Conservation (phyloP, 2,329 filamentous ascomycete species). For the Phialemoniopsis sp. region DNA sequence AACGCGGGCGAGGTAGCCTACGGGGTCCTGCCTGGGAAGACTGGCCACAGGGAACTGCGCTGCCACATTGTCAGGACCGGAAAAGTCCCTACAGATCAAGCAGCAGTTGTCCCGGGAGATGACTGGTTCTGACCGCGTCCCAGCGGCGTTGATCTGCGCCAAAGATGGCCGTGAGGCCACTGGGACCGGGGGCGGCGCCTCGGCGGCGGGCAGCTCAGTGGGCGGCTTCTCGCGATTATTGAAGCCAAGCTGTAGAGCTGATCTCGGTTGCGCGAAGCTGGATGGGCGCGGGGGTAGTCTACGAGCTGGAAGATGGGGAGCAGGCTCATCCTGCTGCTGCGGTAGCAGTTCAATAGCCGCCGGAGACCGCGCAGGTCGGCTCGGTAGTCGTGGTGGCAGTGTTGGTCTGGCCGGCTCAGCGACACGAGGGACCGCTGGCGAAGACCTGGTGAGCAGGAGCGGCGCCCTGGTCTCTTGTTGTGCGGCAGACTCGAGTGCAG, state of each 20-base stretch:
- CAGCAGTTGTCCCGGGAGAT: slow-evolving; percentile 42
- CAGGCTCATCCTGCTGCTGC: slow-evolving; percentile 61
- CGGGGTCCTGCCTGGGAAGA: slow-evolving; percentile 60
- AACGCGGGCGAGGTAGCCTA: slow-evolving; percentile 71
- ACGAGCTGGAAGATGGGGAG: slow-evolving; percentile 36
- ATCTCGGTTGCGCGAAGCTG: slow-evolving; percentile 21
- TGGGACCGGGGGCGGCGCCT: slow-evolving; percentile 48
- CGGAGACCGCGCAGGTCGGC: slow-evolving; percentile 35
- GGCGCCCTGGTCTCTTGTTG: slow-evolving; percentile 20
- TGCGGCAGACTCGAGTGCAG: slow-evolving; percentile 20
- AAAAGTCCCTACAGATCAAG: slow-evolving; percentile 84
- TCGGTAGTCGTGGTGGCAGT: slow-evolving; percentile 46
- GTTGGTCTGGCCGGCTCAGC: slow-evolving; percentile 29
- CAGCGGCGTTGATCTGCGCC: slow-evolving; percentile 44
- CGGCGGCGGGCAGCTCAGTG: slow-evolving; percentile 14
- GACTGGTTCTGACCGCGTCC: slow-evolving; percentile 22
- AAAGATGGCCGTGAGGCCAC: slow-evolving; percentile 45
- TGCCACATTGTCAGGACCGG: slow-evolving; percentile 72
- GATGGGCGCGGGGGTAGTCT: slow-evolving; percentile 33
- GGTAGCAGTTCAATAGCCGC: slow-evolving; percentile 13
- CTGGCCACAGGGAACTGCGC: slow-evolving; percentile 69
- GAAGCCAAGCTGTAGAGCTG: slow-evolving; percentile 21
- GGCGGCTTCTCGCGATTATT: slow-evolving; percentile 6
- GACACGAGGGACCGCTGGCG: slow-evolving; percentile 26
- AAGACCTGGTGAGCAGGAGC: slow-evolving; percentile 30